Evolutionary conservation across 257 asterid species (phyloP).

Genomic region (Scutellaria galericulata): DNA sequence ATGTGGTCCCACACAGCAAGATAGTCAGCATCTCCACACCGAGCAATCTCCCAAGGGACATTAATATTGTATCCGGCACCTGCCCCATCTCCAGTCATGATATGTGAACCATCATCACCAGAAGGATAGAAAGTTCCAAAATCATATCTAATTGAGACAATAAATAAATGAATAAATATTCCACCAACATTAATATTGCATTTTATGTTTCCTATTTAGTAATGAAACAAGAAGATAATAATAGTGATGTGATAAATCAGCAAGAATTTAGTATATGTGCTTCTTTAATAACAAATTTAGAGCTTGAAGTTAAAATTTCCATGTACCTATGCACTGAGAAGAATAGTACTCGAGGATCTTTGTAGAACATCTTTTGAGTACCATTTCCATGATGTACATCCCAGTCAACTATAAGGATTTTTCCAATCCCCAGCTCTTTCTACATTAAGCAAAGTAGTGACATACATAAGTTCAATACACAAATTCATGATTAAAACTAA

Average conservation of each 20-base stretch:
- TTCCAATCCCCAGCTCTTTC: slow-evolving; percentile 79
- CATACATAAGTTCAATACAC: slow-evolving; percentile 27
- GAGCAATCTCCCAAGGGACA: slow-evolving; percentile 88
- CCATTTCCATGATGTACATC: slow-evolving; percentile 99
- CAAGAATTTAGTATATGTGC: slow-evolving; percentile 3
- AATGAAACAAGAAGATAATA: neutral
- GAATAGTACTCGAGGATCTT: slow-evolving; percentile 87
- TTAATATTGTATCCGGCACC: slow-evolving; percentile 92
- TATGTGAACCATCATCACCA: slow-evolving; percentile 75
- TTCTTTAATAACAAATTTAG: neutral
- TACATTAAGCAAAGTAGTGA: slow-evolving; percentile 38
- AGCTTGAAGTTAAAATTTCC: neutral
- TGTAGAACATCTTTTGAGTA: slow-evolving; percentile 89
- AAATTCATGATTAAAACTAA: slow-evolving; percentile 26
- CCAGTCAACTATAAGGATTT: slow-evolving; percentile 94
- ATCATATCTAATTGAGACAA: slow-evolving; percentile 62
- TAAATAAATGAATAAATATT: slow-evolving; percentile 10
- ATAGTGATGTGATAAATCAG: neutral
- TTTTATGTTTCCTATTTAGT: neutral
- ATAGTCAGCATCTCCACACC: slow-evolving; percentile 95
- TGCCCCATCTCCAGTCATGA: slow-evolving; percentile 85
- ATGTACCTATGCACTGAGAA: slow-evolving; percentile 96
- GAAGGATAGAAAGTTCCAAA: slow-evolving; percentile 78
- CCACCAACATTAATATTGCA: slow-evolving; percentile 4
- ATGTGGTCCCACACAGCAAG: slow-evolving; percentile 96